These are phyloP conservation scores for Mycena galericulata DNA, from an alignment of 768 basidiomycete species.

Conservation along the genomic window DNA sequence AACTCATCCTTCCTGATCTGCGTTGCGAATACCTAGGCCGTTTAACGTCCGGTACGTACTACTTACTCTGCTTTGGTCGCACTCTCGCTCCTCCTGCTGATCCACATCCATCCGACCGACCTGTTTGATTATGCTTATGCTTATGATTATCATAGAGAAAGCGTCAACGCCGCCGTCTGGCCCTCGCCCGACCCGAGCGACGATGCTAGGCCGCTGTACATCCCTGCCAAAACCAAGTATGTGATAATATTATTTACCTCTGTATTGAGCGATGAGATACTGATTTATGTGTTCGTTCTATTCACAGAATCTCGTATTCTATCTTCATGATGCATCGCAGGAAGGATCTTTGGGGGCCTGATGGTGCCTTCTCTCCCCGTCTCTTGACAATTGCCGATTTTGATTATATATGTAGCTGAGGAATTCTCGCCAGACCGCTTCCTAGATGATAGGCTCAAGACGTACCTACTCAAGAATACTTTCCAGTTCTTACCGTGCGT, in stretches of 20 bases:
- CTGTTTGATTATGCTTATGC: no score
- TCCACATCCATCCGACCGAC: no score
- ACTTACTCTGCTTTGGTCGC: no score
- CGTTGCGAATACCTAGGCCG: conserved; percentile 46
- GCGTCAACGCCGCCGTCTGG: conserved; percentile 39
- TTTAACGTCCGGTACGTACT: conserved; percentile 53
- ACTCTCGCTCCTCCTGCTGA: no score
- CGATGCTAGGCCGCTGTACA: conserved; percentile 50
- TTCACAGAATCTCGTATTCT: conserved; percentile 48
- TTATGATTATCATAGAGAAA: conserved; percentile 49
- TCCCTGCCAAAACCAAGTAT: conserved; percentile 46
- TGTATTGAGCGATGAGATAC: no score
- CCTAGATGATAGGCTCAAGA: conserved; percentile 58
- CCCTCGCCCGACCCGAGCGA: conserved; percentile 43
- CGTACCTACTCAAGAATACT: conserved; percentile 58
- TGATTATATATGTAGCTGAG: conserved; percentile 48
- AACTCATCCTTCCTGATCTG: not conserved
- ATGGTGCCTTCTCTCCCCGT: conserved; percentile 39
- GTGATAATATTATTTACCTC: no score
- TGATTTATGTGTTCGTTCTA: not conserved
- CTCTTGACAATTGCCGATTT: not conserved
- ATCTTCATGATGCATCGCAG: conserved; percentile 51
- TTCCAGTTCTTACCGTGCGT: conserved; percentile 60
- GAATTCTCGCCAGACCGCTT: conserved; percentile 67
- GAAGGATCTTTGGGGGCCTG: conserved; percentile 62